phyloP scores from a whole-genome alignment of 768 basidiomycete species.

The Tremella yokohamensis region DNA sequence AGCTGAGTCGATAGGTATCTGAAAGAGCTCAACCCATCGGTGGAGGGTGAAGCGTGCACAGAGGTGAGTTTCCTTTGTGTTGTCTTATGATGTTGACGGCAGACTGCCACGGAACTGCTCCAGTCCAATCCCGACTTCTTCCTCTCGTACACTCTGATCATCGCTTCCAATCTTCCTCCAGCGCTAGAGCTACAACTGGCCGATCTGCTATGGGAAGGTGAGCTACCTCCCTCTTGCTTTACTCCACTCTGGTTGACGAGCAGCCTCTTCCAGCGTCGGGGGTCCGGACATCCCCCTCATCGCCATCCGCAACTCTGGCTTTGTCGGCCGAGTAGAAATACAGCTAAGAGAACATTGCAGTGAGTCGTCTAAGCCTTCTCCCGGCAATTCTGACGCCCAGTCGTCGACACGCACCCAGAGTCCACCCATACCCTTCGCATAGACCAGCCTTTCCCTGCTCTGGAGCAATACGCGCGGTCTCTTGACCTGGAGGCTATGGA shows the following conservation, averaged over 20 bases:
- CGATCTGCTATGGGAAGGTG: slow-evolving; percentile 61
- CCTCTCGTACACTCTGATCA: slow-evolving; percentile 68
- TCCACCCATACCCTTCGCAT: slow-evolving; percentile 70
- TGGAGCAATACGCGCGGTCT: slow-evolving; percentile 67
- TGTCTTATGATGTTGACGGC: not conserved
- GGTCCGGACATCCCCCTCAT: slow-evolving; percentile 61
- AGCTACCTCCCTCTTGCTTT: slow-evolving; percentile 9
- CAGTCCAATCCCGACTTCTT: slow-evolving; percentile 59
- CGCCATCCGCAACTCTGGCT: slow-evolving; percentile 78
- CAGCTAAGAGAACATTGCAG: slow-evolving; percentile 85
- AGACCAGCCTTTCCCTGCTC: slow-evolving; percentile 79
- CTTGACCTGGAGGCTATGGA: slow-evolving; percentile 78
- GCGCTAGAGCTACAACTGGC: slow-evolving; percentile 61
- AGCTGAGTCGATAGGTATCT: slow-evolving; percentile 54
- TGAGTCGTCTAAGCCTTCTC: slow-evolving; percentile 52
- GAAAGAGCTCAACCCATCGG: slow-evolving; percentile 81
- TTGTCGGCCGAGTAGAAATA: slow-evolving; percentile 79
- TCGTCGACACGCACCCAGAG: slow-evolving; percentile 79
- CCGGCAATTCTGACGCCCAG: slow-evolving; percentile 53
- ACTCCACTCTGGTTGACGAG: not conserved
- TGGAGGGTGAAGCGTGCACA: slow-evolving; percentile 65
- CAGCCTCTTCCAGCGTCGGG: slow-evolving; percentile 55
- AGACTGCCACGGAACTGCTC: slow-evolving; percentile 61
- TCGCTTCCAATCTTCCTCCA: slow-evolving; percentile 74
- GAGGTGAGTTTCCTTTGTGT: slow-evolving; percentile 47